Evolutionary conservation across 2,329 filamentous ascomycete species (phyloP), one percentile per base, ranked within the genome.

Genomic region (Fusarium siculi): DNA sequence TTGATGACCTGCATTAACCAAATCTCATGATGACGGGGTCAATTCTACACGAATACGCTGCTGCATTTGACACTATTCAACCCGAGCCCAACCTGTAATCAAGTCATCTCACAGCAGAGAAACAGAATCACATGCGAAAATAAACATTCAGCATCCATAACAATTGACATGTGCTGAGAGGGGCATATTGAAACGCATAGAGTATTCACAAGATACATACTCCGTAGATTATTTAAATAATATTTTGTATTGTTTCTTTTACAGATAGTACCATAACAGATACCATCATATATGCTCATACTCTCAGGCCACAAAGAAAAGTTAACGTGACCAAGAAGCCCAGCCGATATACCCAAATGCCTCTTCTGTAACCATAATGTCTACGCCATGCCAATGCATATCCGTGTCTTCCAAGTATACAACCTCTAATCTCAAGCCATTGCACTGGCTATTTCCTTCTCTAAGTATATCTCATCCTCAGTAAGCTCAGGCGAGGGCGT

Each of bases 11-110:
- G 42, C 32, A 43, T 61, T 28, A 40, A 40, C 37, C 50, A 52
- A 56, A 53, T 67, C 37, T 65, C 46, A 54, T 74, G 57, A 60
- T 63, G 21, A 59, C 30, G 63, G 65, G 36, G 32, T 62, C 55
- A 44, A n/a, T 9, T n/a, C 66, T 66, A 73, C 66, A 67, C 66
- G 70, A 73, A 73, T 73, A 73, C 70, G 70, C 70, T 46, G 43
- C 37, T 53, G 58, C 71, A 70, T 67, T 54, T 70, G 66, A 66
- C 67, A 50, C 64, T 55, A 63, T 47, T 47, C 34, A 67, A 60
- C 10, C 44, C n/a, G 16, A 44, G 36, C 59, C 37, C 66, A 63
- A 62, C 50, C 36, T 40, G 7, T 55, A 30, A 37, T 44, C 28
- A 42, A 66, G 42, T 19, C 28, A 53, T 42, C 34, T 39, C 25